A percentile compares a stretch with the other conserved stretches of the same genome.
phyloP scores from a whole-genome alignment of 192 early-diverging fungal species.

The Umbelopsis sp. region DNA sequence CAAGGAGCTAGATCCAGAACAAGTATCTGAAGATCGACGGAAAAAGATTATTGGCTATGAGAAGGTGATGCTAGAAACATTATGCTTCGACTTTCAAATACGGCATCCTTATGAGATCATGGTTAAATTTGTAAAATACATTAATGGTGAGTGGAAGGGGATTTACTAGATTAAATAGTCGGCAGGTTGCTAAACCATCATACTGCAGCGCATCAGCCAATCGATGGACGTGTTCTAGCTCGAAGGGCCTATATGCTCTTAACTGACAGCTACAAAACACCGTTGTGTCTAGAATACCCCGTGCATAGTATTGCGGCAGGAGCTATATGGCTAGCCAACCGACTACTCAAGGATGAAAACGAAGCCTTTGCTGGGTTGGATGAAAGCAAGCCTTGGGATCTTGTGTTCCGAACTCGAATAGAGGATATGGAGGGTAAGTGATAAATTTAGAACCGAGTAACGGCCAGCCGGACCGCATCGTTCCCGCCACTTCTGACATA shows the following conservation, averaged over 20 bases:
- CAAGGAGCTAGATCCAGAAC: slow-evolving; percentile 57
- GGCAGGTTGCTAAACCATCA: background rate
- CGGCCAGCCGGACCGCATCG: background rate
- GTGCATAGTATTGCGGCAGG: slow-evolving; percentile 64
- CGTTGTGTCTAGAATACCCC: slow-evolving; percentile 62
- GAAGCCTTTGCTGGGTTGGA: slow-evolving; percentile 30
- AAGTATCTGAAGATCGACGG: slow-evolving; percentile 71
- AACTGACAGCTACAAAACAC: slow-evolving; percentile 55
- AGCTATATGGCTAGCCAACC: slow-evolving; percentile 58
- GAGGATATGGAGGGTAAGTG: slow-evolving; percentile 61
- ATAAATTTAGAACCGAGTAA: background rate
- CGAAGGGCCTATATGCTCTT: slow-evolving; percentile 34
- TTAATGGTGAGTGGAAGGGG: slow-evolving; percentile 47
- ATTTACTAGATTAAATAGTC: background rate
- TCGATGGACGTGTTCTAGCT: slow-evolving; percentile 49
- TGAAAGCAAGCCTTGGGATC: slow-evolving; percentile 49
- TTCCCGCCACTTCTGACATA: background rate
- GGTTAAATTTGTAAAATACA: slow-evolving; percentile 70
- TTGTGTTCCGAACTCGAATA: slow-evolving; percentile 44
- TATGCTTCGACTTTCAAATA: slow-evolving; percentile 84
- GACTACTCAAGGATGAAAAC: slow-evolving; percentile 40
- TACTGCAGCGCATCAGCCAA: slow-evolving; percentile 15
- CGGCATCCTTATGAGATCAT: slow-evolving; percentile 69
- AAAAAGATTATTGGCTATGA: slow-evolving; percentile 66
- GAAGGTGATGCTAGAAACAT: slow-evolving; percentile 71